Conservation (phyloP, 495 filamentous ascomycete genomes). For the Daldinia vernicosa region DNA sequence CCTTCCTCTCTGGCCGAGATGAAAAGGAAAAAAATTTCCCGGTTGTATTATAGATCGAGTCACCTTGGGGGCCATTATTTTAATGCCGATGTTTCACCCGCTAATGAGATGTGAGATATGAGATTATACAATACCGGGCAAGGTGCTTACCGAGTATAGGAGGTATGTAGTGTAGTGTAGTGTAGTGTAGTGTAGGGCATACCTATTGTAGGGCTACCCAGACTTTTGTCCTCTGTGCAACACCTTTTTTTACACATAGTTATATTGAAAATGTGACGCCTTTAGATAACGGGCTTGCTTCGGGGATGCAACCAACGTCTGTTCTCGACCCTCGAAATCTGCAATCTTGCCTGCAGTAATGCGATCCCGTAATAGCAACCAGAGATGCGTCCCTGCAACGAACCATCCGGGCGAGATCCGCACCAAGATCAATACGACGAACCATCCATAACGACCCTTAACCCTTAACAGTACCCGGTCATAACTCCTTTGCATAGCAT, state of each 20-base stretch:
- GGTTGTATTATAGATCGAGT: constrained; percentile 27
- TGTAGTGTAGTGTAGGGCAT: too few relatives aligned
- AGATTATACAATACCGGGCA: too few relatives aligned
- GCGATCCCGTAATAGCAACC: constrained; percentile 31
- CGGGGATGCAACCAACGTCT: constrained; percentile 22
- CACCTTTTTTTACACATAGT: too few relatives aligned
- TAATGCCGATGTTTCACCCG: constrained; percentile 19
- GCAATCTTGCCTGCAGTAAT: constrained; percentile 30
- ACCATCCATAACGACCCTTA: constrained; percentile 21
- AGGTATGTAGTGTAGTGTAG: too few relatives aligned
- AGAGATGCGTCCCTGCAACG: constrained; percentile 33
- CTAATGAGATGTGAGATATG: too few relatives aligned
- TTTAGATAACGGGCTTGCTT: constrained; percentile 18
- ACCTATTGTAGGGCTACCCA: neutral
- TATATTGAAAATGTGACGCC: neutral
- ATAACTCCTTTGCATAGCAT: constrained; percentile 8
- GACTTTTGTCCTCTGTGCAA: constrained; percentile 4
- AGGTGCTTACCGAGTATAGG: constrained; percentile 30
- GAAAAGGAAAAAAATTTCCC: constrained; percentile 27
- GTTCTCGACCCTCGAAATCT: constrained; percentile 24
- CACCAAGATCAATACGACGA: constrained; percentile 34
- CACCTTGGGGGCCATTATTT: constrained; percentile 29
- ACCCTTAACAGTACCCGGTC: constrained; percentile 24
- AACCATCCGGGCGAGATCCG: constrained; percentile 37
- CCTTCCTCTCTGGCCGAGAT: constrained; percentile 35